A percentile compares a stretch with the other conserved stretches of the same genome.
These are phyloP conservation scores for Micractinium conductrix DNA, from an alignment of 139 green algal genomes.

Conservation along the genomic window DNA sequence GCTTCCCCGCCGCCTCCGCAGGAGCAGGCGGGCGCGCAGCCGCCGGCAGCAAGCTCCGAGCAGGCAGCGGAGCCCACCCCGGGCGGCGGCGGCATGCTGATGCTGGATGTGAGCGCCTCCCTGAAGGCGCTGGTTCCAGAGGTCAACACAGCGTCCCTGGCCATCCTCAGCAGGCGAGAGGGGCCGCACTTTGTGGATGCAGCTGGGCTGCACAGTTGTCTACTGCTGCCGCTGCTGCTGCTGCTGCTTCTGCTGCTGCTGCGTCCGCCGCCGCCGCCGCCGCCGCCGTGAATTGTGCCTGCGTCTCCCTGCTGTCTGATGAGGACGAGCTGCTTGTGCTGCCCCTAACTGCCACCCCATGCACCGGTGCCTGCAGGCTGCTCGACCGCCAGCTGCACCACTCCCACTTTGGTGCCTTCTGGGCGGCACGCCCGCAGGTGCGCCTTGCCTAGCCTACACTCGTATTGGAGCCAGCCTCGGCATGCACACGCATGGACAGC, in stretches of 20 bases:
- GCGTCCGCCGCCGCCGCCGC: no score
- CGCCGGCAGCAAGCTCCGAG: neutral
- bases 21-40: neutral
- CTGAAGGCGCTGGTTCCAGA: conserved; percentile 54
- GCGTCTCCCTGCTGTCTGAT: no score
- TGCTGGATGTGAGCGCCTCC: conserved; percentile 42
- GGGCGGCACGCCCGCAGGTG: conserved; percentile 49
- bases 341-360: no score
- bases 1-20: neutral
- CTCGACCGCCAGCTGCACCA: conserved; percentile 49
- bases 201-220: no score
- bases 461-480: no score
- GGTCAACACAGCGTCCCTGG: conserved; percentile 39
- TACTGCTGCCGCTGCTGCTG: no score
- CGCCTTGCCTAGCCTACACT: no score
- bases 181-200: no score
- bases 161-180: conserved; percentile 39
- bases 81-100: neutral
- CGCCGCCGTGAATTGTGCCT: no score
- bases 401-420: conserved; percentile 46
- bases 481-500: no score
- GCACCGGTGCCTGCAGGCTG: conserved; percentile 19
- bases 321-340: no score
- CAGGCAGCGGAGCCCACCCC: neutral
- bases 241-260: no score